A percentile compares a stretch with the other conserved stretches of the same genome.
These are phyloP conservation scores for Xerocomellus amylosporus DNA, from an alignment of 768 basidiomycete species.

Conservation along the genomic window DNA sequence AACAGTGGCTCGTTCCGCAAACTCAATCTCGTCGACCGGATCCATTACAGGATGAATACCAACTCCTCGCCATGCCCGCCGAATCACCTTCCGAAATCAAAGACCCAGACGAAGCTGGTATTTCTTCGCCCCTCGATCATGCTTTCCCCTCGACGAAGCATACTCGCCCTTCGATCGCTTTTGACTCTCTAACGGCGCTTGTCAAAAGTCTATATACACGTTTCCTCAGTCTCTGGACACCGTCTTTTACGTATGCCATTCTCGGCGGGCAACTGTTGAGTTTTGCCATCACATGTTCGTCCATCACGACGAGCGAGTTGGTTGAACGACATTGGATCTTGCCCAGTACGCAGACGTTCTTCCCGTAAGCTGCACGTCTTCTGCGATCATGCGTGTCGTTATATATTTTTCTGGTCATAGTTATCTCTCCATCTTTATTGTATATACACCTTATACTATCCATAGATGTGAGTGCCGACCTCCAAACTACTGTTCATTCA, in stretches of 20 bases:
- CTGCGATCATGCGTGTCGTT: neutral
- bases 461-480: constrained; percentile 61
- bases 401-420: constrained; percentile 35
- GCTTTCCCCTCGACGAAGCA: neutral
- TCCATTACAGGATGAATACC: constrained; percentile 21
- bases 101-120: constrained; percentile 6
- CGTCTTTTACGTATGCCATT: constrained; percentile 25
- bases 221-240: constrained; percentile 30
- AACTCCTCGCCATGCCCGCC: constrained; percentile 11
- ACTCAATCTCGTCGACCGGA: constrained; percentile 7
- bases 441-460: constrained; percentile 89
- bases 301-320: constrained; percentile 75
- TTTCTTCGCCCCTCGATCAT: neutral
- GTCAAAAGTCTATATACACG: constrained; percentile 17
- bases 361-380: constrained; percentile 52
- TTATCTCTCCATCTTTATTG: constrained; percentile 66
- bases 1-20: constrained; percentile 11
- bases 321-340: constrained; percentile 63
- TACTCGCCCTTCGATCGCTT: constrained; percentile 13
- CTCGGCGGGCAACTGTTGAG: constrained; percentile 30
- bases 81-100: constrained; percentile 7
- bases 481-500: neutral
- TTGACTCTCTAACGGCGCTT: constrained; percentile 21
- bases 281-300: constrained; percentile 21
- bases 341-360: constrained; percentile 77